Evolutionary conservation across 2,329 filamentous ascomycete genomes (phyloP).

Genomic region (Neophaeococcomyces aloes): DNA sequence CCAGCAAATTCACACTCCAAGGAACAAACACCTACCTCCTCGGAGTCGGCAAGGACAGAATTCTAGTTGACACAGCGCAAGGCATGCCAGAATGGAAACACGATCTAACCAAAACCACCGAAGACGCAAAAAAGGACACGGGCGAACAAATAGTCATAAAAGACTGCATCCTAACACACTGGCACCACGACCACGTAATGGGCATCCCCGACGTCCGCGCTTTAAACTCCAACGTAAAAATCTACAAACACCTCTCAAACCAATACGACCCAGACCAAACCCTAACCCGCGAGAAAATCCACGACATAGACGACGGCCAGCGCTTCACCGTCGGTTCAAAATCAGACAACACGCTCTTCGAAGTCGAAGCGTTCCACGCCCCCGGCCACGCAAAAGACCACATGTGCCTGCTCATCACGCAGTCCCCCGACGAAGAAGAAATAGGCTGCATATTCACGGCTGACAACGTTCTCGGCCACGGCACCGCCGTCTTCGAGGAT

Average conservation of each 20-base stretch:
- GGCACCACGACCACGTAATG: conserved; percentile 77
- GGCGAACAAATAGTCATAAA: conserved; percentile 57
- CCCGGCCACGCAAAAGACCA: conserved; percentile 78
- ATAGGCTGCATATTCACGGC: conserved; percentile 78
- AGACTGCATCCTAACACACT: conserved; percentile 73
- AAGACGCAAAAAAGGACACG: conserved; percentile 26
- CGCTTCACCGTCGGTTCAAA: conserved; percentile 23
- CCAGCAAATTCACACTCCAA: conserved; percentile 67
- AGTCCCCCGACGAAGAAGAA: conserved; percentile 35
- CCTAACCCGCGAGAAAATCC: conserved; percentile 44
- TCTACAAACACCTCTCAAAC: conserved; percentile 33
- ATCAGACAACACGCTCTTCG: conserved; percentile 41
- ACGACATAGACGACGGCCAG: conserved; percentile 32
- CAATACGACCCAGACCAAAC: conserved; percentile 43
- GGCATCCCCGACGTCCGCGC: conserved; percentile 61
- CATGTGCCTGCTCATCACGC: conserved; percentile 60
- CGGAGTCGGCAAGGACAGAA: conserved; percentile 59
- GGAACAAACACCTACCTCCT: conserved; percentile 91
- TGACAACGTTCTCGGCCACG: conserved; percentile 80
- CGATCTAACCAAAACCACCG: conserved; percentile 53
- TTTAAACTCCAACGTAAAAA: conserved; percentile 45
- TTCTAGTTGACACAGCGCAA: conserved; percentile 86
- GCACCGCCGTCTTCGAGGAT: conserved; percentile 76
- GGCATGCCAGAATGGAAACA: conserved; percentile 64
- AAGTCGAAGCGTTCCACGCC: conserved; percentile 54